Base-by-base conservation (phyloP, 192 early-diverging fungal species). In the Funneliformis mosseae region DNA sequence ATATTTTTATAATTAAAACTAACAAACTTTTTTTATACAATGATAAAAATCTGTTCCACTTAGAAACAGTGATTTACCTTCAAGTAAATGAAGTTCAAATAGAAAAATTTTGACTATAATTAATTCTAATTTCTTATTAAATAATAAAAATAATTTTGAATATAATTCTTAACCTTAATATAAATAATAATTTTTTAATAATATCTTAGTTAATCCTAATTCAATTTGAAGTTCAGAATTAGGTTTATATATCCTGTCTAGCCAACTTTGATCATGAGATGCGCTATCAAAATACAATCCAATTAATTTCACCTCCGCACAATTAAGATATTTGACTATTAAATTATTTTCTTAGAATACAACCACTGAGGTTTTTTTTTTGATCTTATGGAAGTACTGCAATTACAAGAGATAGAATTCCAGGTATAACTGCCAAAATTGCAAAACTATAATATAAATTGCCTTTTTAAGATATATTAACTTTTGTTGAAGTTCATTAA, bases 1-100 rank as follows among this genome's bases (percentile, higher is more conserved):
- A 7, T 27, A 0, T 27, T 64, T 25, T 5, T 33, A 11, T n/a
- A 64, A 10, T n/a, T 27, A 64, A 64, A 25, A 48, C 46, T 48
- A 10, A n/a, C 62, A 63, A 63, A 18, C 61, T 63, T 63, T 63
- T 63, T 63, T 63, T 21, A 63, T 63, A 63, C 61, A 63, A 63
- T 63, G 0, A 25, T 25, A 63, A 63, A 63, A 25, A 63, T 63
- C 9, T 9, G n/a, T 63, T n/a, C n/a, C n/a, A n/a, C n/a, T n/a
- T n/a, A n/a, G n/a, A 25, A 25, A 25, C 5, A 5, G 21, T 62
- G 8, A 27, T 63, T 63, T 63, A 23, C 25, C 27, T 21, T 5
- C 23, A 63, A 25, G 25, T 64, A 64, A 64, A 63, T 63, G 21
- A 25, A 63, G 0, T 4, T 63, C n/a, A 25, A 63, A n/a, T 8